Percentiles rank a stretch among this genome's conserved stretches.
Conservation (phyloP, 2,329 filamentous ascomycete species). For the Hypoxylon sp. region DNA sequence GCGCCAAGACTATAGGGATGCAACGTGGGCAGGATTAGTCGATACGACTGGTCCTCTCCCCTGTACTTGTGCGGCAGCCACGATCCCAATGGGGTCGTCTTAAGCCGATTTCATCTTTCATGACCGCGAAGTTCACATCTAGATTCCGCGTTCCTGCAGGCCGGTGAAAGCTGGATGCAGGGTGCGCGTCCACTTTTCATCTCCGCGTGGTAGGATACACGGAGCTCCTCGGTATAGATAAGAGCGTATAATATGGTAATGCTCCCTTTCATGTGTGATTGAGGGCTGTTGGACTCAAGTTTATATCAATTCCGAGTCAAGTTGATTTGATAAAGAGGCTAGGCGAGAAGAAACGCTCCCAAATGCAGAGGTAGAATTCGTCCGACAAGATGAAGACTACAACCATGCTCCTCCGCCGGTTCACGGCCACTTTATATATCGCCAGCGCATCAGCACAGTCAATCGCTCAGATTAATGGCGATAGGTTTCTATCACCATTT, state of each 20-base stretch:
- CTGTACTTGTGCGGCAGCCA: slow-evolving; percentile 10
- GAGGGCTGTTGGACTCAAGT: background rate
- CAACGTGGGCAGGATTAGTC: slow-evolving; percentile 33
- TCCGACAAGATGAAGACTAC: slow-evolving; percentile 35
- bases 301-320: background rate
- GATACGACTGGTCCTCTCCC: slow-evolving; percentile 34
- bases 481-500: slow-evolving; percentile 74
- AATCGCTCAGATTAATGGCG: slow-evolving; percentile 76
- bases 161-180: slow-evolving; percentile 22
- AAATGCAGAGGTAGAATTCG: background rate
- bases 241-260: slow-evolving; percentile 19
- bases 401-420: slow-evolving; percentile 27
- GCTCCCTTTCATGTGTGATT: background rate
- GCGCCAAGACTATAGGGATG: slow-evolving; percentile 31
- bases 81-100: slow-evolving; percentile 28
- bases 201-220: slow-evolving; percentile 7
- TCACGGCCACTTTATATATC: slow-evolving; percentile 49
- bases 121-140: slow-evolving; percentile 23
- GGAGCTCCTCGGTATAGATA: background rate
- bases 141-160: slow-evolving; percentile 35
- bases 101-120: slow-evolving; percentile 22
- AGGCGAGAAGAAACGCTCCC: background rate
- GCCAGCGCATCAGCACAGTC: slow-evolving; percentile 52
- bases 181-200: slow-evolving; percentile 29
- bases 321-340: background rate